phyloP scores from a whole-genome alignment of 345 rosid genomes.

The Trapa incisa region DNA sequence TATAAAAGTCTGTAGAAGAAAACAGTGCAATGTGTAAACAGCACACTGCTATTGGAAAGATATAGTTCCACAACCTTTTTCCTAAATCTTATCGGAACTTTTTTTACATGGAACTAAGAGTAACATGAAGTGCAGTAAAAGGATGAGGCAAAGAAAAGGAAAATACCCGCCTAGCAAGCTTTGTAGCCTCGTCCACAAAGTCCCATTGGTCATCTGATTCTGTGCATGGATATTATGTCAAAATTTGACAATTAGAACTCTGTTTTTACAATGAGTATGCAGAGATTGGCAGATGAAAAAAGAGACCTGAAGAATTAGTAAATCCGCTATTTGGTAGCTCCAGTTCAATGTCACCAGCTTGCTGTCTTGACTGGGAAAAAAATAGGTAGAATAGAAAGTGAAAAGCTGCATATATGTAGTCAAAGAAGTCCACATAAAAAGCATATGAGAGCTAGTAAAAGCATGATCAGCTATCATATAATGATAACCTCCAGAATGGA shows the following conservation, averaged over 20 bases:
- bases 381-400: too few relatives aligned
- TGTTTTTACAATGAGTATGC: background rate
- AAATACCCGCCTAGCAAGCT: slow-evolving; percentile 61
- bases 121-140: background rate
- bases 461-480: background rate
- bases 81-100: background rate
- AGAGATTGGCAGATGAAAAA: slow-evolving; percentile 6
- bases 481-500: slow-evolving; percentile 9
- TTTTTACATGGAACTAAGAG: background rate
- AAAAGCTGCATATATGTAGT: too few relatives aligned
- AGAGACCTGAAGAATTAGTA: slow-evolving; percentile 19
- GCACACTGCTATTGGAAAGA: background rate
- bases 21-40: slow-evolving; percentile 1
- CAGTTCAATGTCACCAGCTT: slow-evolving; percentile 21
- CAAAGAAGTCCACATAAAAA: background rate
- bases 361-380: slow-evolving; percentile 25
- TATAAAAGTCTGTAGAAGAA: background rate
- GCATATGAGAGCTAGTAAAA: background rate
- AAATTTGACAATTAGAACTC: slow-evolving; percentile 5
- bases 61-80: background rate
- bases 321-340: slow-evolving; percentile 28
- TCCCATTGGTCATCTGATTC: slow-evolving; percentile 28
- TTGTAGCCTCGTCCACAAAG: slow-evolving; percentile 48
- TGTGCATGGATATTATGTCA: slow-evolving; percentile 18
- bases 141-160: slow-evolving; percentile 2